A percentile compares a stretch with the other conserved stretches of the same genome.
Conservation (phyloP, 192 early-diverging fungal genomes). For the Polychytrium aggregatum region DNA sequence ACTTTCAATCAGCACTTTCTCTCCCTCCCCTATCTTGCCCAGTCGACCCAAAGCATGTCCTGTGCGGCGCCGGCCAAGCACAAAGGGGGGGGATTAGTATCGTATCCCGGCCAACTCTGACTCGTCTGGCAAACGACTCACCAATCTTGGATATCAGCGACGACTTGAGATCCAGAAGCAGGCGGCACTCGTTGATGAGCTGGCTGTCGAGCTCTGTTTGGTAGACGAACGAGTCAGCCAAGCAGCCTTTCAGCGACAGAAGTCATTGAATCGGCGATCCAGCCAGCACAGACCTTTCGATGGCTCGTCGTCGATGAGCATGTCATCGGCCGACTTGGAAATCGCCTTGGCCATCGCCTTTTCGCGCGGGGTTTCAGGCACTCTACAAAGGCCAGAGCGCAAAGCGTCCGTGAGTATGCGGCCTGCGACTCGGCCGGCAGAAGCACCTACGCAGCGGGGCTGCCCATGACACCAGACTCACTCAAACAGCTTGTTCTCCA, state of each 20-base stretch:
- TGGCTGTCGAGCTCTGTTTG: neutral
- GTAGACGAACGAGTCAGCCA: neutral
- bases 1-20: constrained; percentile 12
- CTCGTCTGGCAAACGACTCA: constrained; percentile 9
- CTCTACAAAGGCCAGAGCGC: constrained; percentile 6
- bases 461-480: constrained; percentile 11
- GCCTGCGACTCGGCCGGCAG: neutral
- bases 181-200: constrained; percentile 19
- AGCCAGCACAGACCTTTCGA: neutral
- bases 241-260: neutral
- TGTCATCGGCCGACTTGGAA: neutral
- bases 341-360: constrained; percentile 11
- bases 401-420: neutral
- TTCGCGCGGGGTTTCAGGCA: constrained; percentile 40
- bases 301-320: neutral
- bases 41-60: constrained; percentile 18
- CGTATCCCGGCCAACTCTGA: neutral
- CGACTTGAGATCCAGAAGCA: constrained; percentile 29
- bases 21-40: constrained; percentile 23
- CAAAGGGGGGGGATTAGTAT: neutral
- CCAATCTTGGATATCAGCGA: constrained; percentile 26
- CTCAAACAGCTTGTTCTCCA: constrained; percentile 32
- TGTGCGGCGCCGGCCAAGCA: neutral
- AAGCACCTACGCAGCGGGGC: neutral
- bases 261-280: neutral